Conservation (phyloP, 176 grass and related monocot species). For the Pontederia crassipes region DNA sequence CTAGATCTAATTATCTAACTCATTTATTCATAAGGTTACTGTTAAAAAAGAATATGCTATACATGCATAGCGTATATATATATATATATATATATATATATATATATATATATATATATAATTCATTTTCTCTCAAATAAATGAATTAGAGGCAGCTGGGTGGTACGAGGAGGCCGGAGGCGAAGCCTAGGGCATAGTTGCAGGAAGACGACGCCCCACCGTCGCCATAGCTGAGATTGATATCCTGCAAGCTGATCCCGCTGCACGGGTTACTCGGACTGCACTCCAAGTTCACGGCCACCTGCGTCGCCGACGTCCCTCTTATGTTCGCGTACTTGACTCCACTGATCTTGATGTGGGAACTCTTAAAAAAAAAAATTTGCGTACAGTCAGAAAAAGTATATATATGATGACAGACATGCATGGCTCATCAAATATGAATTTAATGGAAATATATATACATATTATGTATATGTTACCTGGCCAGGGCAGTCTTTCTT, state of each 20-base stretch:
- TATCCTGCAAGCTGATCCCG: slow-evolving; percentile 22
- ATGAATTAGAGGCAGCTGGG: slow-evolving; percentile 24
- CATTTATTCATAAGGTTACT: too few relatives aligned
- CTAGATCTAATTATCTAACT: too few relatives aligned
- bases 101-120: too few relatives aligned
- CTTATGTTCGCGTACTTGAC: slow-evolving; percentile 28
- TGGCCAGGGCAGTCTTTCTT: slow-evolving; percentile 37
- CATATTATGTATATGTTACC: background rate
- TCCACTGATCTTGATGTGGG: slow-evolving; percentile 23
- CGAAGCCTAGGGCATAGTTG: slow-evolving; percentile 12
- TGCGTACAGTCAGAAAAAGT: too few relatives aligned
- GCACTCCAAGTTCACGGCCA: slow-evolving; percentile 34
- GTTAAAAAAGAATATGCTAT: too few relatives aligned
- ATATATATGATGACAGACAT: background rate
- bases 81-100: too few relatives aligned
- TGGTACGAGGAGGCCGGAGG: slow-evolving; percentile 24
- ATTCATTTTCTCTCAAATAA: too few relatives aligned
- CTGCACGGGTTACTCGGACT: slow-evolving; percentile 26
- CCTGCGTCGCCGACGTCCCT: slow-evolving; percentile 30
- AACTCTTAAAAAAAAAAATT: slow-evolving; percentile 7
- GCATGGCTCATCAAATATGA: background rate
- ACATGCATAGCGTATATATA: too few relatives aligned
- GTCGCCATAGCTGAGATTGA: slow-evolving; percentile 22
- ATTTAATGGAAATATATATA: too few relatives aligned
- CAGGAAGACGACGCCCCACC: slow-evolving; percentile 15